Conservation (phyloP, 2,329 filamentous ascomycete species). For the Exophiala bonariae region DNA sequence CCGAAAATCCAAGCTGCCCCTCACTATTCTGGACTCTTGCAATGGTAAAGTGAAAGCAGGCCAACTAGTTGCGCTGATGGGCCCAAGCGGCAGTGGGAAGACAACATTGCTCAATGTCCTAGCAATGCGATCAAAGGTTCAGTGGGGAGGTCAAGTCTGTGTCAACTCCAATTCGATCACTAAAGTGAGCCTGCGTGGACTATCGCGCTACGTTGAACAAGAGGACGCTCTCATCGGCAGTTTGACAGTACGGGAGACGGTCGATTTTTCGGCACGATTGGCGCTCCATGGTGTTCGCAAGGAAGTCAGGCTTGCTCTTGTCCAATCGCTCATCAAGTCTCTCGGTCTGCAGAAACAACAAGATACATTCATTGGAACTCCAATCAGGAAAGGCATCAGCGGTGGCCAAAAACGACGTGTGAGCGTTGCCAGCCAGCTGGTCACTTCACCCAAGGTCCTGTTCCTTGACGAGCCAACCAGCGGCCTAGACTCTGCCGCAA, state of each 20-base stretch:
- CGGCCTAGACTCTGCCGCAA: conserved; percentile 76
- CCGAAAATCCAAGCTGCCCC: conserved; percentile 61
- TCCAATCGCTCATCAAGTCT: conserved; percentile 65
- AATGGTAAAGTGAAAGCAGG: conserved; percentile 66
- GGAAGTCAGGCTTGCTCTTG: conserved; percentile 60
- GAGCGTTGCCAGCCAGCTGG: conserved; percentile 76
- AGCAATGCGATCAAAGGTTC: conserved; percentile 61
- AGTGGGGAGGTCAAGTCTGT: conserved; percentile 54
- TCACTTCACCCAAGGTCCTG: conserved; percentile 76
- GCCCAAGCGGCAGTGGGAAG: conserved; percentile 72
- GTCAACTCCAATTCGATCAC: conserved; percentile 64
- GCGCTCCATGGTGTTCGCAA: conserved; percentile 56
- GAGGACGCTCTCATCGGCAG: conserved; percentile 82
- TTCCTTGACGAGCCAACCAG: conserved; percentile 85
- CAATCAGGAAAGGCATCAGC: conserved; percentile 78
- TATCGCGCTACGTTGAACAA: conserved; percentile 82
- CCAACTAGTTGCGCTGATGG: conserved; percentile 74
- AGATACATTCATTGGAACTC: conserved; percentile 74
- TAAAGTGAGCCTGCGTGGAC: conserved; percentile 58
- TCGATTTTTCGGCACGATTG: conserved; percentile 74
- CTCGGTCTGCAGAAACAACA: conserved; percentile 73
- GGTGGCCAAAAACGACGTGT: conserved; percentile 82
- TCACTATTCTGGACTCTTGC: conserved; percentile 63
- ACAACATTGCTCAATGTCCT: conserved; percentile 82
- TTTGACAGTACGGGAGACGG: conserved; percentile 75